Evolutionary conservation across 768 basidiomycete species (phyloP).

Genomic region (Tylopilus intermedius): DNA sequence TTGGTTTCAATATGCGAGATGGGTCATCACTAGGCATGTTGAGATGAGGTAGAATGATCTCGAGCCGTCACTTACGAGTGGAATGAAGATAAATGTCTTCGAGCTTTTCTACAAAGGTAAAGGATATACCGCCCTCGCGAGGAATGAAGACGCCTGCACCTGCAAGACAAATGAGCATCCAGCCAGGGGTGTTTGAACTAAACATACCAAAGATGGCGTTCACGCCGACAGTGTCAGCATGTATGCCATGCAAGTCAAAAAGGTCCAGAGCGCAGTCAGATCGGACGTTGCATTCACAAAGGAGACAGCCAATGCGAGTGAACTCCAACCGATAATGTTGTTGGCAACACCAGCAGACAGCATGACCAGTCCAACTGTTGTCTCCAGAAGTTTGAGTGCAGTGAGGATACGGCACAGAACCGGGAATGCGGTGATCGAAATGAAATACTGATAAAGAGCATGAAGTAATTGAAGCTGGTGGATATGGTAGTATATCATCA

Average conservation of each 20-base stretch:
- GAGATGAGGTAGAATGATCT: neutral
- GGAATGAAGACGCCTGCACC: slow-evolving; percentile 83
- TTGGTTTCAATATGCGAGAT: neutral
- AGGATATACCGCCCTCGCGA: slow-evolving; percentile 79
- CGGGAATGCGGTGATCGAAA: slow-evolving; percentile 87
- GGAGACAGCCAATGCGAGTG: slow-evolving; percentile 87
- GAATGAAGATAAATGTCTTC: slow-evolving; percentile 95
- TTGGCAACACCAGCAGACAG: slow-evolving; percentile 90
- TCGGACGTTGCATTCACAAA: slow-evolving; percentile 86
- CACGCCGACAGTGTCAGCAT: slow-evolving; percentile 88
- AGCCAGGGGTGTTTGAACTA: neutral
- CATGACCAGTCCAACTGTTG: slow-evolving; percentile 88
- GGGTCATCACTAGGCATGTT: slow-evolving; percentile 41
- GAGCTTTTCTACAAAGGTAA: slow-evolving; percentile 83
- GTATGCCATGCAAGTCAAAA: slow-evolving; percentile 79
- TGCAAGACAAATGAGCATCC: slow-evolving; percentile 20
- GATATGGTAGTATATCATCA: slow-evolving; percentile 64
- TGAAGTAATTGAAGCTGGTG: slow-evolving; percentile 77
- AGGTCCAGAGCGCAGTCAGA: slow-evolving; percentile 78
- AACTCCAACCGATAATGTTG: slow-evolving; percentile 83
- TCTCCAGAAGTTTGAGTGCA: slow-evolving; percentile 86
- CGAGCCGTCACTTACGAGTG: slow-evolving; percentile 53
- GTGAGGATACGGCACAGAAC: slow-evolving; percentile 87
- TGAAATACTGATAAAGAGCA: slow-evolving; percentile 91
- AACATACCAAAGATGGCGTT: slow-evolving; percentile 80